These are phyloP conservation scores for Bifiguratus adelaidae DNA, from an alignment of 192 early-diverging fungal genomes.

Conservation along the genomic window DNA sequence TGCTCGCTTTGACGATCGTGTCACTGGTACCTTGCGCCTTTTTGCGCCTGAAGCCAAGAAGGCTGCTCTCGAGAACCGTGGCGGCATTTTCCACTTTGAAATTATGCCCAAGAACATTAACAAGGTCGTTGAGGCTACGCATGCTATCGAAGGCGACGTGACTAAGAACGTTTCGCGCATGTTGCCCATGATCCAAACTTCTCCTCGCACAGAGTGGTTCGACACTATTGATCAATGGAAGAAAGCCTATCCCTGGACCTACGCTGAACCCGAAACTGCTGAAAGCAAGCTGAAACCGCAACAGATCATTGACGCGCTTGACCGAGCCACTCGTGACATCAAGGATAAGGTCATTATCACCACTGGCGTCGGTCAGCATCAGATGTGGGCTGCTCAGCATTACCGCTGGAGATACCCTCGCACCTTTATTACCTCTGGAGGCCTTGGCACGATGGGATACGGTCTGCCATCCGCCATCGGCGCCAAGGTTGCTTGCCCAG, in stretches of 20 bases:
- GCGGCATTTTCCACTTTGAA: slow-evolving; percentile 98
- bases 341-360: slow-evolving; percentile 93
- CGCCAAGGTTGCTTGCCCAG: slow-evolving; percentile 89
- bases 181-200: slow-evolving; percentile 64
- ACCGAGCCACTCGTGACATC: slow-evolving; percentile 65
- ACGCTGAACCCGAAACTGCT: slow-evolving; percentile 45
- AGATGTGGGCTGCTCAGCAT: slow-evolving; percentile 99
- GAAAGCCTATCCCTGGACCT: slow-evolving; percentile 83
- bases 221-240: slow-evolving; percentile 80
- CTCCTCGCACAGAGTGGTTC: slow-evolving; percentile 77
- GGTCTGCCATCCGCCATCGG: slow-evolving; percentile 95
- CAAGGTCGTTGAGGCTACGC: slow-evolving; percentile 88
- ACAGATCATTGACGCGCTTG: slow-evolving; percentile 87
- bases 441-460: slow-evolving; percentile 98
- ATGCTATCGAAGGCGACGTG: slow-evolving; percentile 93
- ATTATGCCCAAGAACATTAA: slow-evolving; percentile 99
- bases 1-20: slow-evolving; percentile 97
- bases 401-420: slow-evolving; percentile 88
- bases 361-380: slow-evolving; percentile 97
- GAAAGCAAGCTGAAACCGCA: slow-evolving; percentile 80
- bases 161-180: slow-evolving; percentile 74
- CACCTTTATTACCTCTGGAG: slow-evolving; percentile 88
- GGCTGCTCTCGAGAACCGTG: slow-evolving; percentile 77
- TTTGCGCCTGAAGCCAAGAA: slow-evolving; percentile 91
- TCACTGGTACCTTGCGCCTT: slow-evolving; percentile 75